phyloP scores from a whole-genome alignment of 192 early-diverging fungal species.

The Kickxella alabastrina region DNA sequence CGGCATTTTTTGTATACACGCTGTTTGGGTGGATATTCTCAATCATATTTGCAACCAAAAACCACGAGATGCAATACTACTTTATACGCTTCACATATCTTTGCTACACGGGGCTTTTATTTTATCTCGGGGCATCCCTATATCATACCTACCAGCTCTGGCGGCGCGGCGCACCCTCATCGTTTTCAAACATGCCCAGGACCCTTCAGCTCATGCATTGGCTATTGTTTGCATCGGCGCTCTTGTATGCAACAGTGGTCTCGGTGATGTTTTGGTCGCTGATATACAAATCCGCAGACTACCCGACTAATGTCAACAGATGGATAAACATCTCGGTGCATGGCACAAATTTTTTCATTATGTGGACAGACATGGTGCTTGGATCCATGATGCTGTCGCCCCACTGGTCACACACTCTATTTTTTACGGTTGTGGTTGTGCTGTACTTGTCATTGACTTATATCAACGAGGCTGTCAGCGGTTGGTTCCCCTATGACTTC shows the following conservation, averaged over 20 bases:
- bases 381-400: conserved; percentile 31
- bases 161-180: not conserved
- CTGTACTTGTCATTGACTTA: conserved; percentile 36
- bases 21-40: conserved; percentile 28
- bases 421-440: conserved; percentile 9
- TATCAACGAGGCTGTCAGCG: conserved; percentile 31
- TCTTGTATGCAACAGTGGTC: conserved; percentile 32
- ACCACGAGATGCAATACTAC: conserved; percentile 12
- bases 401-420: conserved; percentile 35
- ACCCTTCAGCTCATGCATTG: conserved; percentile 43
- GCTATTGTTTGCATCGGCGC: conserved; percentile 35
- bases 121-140: conserved; percentile 21
- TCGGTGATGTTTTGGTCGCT: conserved; percentile 32
- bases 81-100: conserved; percentile 49
- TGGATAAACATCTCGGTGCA: conserved; percentile 45
- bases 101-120: conserved; percentile 36
- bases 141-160: conserved; percentile 16
- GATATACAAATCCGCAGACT: conserved; percentile 18
- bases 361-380: conserved; percentile 19
- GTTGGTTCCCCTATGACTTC: conserved; percentile 40
- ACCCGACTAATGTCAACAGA: not conserved
- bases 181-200: conserved; percentile 19
- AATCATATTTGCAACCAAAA: conserved; percentile 14
- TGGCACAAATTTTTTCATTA: conserved; percentile 16
- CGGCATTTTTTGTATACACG: conserved; percentile 25